Base-by-base conservation (phyloP, 768 basidiomycete genomes). In the Russula virescens region DNA sequence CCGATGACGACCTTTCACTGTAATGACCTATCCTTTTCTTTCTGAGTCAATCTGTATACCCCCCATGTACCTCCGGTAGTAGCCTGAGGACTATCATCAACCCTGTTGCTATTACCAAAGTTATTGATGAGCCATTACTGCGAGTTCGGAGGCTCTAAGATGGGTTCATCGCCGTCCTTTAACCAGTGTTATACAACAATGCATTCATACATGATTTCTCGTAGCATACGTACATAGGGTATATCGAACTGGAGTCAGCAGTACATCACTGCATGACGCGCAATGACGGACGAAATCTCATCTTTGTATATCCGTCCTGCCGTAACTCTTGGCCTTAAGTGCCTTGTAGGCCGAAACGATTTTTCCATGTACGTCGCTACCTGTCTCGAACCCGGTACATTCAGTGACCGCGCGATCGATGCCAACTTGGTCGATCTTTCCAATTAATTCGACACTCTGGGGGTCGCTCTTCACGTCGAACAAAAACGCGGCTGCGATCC, bases 401-500 rank as follows among this genome's bases (percentile, higher is more conserved):
- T 76, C 72, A 11, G 55, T 61, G 9, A 75, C 65, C 11, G 70
- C 71, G 38, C 63, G 66, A 34, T 64, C 71, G n/a, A 75, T 60
- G 5, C 76, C 75, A 58, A 60, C 57, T 38, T 69, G 58, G 25
- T 63, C 38, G 3, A 76, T 56, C 55, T 69, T 69, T 54, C 69
- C 66, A 52, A 68, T 69, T 48, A 74, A 67, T 65, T 75, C 71
- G 60, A 68, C 70, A 56, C 72, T 72, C 62, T 75, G 73, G 53
- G 71, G 67, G 68, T 77, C 75, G 10, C 73, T 71, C 31, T 72
- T 66, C n/a, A 64, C 53, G 58, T 73, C 71, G 51, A 70, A 75
- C 52, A 71, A 57, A 58, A 77, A 70, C 40, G 73, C 75, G 3
- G 76, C 76, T 0, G 76, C 77, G 35, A 77, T 72, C 14, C 74